Percentiles rank a stretch among this genome's conserved stretches.
These are phyloP conservation scores for Naematelia aurantialba DNA, from an alignment of 768 basidiomycete species.

Conservation along the genomic window DNA sequence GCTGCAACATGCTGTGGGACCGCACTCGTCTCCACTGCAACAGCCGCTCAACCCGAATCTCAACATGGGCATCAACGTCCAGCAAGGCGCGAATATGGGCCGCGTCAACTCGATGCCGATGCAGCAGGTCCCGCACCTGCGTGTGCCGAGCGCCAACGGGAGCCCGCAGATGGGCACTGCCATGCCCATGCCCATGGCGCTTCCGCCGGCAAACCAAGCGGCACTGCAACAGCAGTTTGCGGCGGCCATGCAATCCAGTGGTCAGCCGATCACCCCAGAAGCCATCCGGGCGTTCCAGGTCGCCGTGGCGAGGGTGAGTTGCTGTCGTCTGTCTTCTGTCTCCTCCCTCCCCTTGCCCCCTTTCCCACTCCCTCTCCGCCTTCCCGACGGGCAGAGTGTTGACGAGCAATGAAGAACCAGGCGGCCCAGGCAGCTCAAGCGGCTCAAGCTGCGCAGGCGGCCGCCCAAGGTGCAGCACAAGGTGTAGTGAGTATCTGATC, in stretches of 20 bases:
- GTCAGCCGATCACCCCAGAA: conserved; percentile 35
- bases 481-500: conserved; percentile 11
- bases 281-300: conserved; percentile 22
- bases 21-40: conserved; percentile 16
- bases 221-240: conserved; percentile 27
- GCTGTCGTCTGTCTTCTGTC: neutral
- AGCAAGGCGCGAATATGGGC: conserved; percentile 9
- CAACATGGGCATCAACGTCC: neutral
- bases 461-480: conserved; percentile 22
- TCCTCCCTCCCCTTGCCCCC: neutral
- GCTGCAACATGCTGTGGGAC: conserved; percentile 14
- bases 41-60: neutral
- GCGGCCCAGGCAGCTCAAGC: neutral
- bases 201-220: conserved; percentile 13
- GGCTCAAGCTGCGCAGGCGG: conserved; percentile 9
- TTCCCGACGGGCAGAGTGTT: neutral
- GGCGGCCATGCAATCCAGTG: conserved; percentile 21
- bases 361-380: neutral
- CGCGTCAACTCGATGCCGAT: conserved; percentile 18
- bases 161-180: conserved; percentile 11
- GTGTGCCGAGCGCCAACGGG: conserved; percentile 20
- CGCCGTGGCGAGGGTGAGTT: neutral
- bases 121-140: conserved; percentile 24
- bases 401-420: neutral
- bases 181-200: conserved; percentile 1